These are phyloP conservation scores for Articulospora tetracladia DNA, from an alignment of 495 filamentous ascomycete genomes.

Conservation along the genomic window DNA sequence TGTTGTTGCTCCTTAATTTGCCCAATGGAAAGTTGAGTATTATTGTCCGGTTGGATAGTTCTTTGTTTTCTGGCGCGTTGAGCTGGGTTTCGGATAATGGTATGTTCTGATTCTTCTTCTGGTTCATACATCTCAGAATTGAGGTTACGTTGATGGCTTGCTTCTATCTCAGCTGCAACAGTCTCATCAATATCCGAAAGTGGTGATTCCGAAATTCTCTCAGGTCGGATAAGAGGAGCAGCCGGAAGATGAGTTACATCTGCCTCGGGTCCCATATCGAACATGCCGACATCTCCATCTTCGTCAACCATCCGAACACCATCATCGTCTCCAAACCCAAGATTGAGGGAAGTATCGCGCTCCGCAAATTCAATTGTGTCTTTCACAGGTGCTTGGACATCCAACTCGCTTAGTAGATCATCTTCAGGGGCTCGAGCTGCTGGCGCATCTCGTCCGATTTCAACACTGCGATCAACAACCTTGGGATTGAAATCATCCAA, in stretches of 20 bases:
- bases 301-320: conserved; percentile 54
- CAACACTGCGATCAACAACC: conserved; percentile 60
- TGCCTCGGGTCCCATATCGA: conserved; percentile 42
- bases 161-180: conserved; percentile 46
- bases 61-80: conserved; percentile 75
- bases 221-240: conserved; percentile 29
- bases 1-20: conserved; percentile 75
- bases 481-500: conserved; percentile 36
- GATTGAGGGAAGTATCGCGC: conserved; percentile 39
- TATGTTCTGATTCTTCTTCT: conserved; percentile 48
- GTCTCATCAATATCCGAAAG: conserved; percentile 65
- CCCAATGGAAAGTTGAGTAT: conserved; percentile 52
- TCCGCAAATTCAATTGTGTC: conserved; percentile 34
- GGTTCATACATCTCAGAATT: conserved; percentile 36
- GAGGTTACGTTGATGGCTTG: conserved; percentile 48
- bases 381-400: conserved; percentile 29
- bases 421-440: conserved; percentile 61
- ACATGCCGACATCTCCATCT: conserved; percentile 56
- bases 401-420: conserved; percentile 66
- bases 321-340: conserved; percentile 41
- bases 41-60: conserved; percentile 63
- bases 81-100: conserved; percentile 49
- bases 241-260: conserved; percentile 38
- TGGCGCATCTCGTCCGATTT: conserved; percentile 80
- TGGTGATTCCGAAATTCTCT: conserved; percentile 63